Conservation (phyloP, 768 basidiomycete species). For the Panus rudis region DNA sequence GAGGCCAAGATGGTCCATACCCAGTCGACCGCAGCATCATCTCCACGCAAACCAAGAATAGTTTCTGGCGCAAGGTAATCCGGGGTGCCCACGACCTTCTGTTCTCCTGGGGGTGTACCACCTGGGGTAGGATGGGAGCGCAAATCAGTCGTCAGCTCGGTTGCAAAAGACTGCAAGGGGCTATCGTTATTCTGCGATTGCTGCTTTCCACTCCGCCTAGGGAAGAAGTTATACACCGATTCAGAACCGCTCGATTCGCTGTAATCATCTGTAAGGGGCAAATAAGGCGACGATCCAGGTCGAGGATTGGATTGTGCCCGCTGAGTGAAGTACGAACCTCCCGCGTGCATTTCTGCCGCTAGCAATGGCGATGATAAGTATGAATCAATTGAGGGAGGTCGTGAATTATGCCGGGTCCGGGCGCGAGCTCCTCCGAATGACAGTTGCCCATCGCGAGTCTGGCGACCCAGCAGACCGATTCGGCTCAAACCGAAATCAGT, state of each 20-base stretch:
- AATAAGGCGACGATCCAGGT: conserved; percentile 57
- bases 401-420: conserved; percentile 57
- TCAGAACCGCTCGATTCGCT: conserved; percentile 88
- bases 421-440: conserved; percentile 23
- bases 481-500: conserved; percentile 97
- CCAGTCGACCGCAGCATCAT: conserved; percentile 96
- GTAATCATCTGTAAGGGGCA: conserved; percentile 68
- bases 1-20: conserved; percentile 36
- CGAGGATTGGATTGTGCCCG: conserved; percentile 55
- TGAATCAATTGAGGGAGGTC: conserved; percentile 78
- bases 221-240: conserved; percentile 50
- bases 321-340: conserved; percentile 79
- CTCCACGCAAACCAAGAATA: conserved; percentile 90
- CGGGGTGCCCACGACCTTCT: conserved; percentile 95
- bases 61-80: conserved; percentile 97
- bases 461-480: conserved; percentile 96
- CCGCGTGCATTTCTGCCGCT: conserved; percentile 43
- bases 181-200: conserved; percentile 51
- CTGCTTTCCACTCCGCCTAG: conserved; percentile 36
- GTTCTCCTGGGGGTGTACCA: conserved; percentile 72
- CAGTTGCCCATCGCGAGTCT: conserved; percentile 63
- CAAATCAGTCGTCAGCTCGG: conserved; percentile 76
- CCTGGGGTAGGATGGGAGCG: conserved; percentile 68
- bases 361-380: conserved; percentile 74
- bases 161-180: conserved; percentile 81